Evolutionary conservation across 208 protist species (phyloP), one percentile per base, ranked within the genome.

Genomic region (Leishmania aethiopica): DNA sequence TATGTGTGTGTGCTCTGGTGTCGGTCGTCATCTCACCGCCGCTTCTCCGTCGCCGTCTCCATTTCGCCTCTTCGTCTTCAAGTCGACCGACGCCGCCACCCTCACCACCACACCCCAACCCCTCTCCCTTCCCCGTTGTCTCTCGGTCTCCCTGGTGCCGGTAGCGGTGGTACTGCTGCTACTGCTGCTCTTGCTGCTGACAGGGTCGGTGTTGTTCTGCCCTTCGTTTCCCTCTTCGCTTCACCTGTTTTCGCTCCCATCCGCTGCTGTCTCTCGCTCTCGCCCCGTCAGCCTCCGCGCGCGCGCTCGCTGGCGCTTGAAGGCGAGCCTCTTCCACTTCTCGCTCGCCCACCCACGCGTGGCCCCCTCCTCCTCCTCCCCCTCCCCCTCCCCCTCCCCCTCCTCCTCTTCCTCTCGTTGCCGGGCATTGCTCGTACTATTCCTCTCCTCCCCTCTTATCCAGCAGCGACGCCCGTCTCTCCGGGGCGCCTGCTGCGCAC

Each of bases 1-100:
- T 67, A 6, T 13, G n/a, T 13, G n/a, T 10, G n/a, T 67, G 62
- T 67, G 62, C 11, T 6, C 32, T 8, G 6, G 2, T 40, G 60
- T 35, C 72, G 6, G 19, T 80, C 59, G 8, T 85, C 5, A 37
- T 79, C 64, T 83, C 5, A 42, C 71, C 62, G 59, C 49, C 72
- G 25, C 17, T 32, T 81, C 66, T 45, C 42, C 42, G 55, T 59
- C 55, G 51, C 22, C 22, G 11, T 69, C 11, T n/a, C n/a, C 22
- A 5, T 37, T 69, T 7, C 62, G 11, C 32, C 40, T n/a, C 32
- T 10, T 69, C 15, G 32, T 22, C n/a, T 64, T 35, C 59, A 28
- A 64, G 28, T 64, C 28, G 28, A 35, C 28, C 28, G n/a, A 2
- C 17, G 0, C 35, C 76, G 2, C 53, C n/a, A 80, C 59, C 19